Conservation (phyloP, 768 basidiomycete species). For the Nidularia pulvinata region DNA sequence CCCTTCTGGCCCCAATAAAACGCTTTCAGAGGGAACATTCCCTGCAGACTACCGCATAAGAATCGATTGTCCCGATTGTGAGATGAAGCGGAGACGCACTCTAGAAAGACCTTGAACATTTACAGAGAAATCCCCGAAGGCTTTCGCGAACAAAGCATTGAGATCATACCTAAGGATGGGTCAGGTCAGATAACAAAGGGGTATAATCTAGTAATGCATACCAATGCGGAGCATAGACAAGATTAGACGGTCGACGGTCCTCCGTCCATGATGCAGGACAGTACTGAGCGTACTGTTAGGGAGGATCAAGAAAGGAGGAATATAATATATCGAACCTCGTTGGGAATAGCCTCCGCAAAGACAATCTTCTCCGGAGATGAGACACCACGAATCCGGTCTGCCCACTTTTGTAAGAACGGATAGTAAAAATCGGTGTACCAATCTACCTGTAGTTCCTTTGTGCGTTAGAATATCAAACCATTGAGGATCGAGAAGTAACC, state of each 20-base stretch:
- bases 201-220: slow-evolving; percentile 3
- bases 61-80: neutral
- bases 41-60: slow-evolving; percentile 39
- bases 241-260: slow-evolving; percentile 35
- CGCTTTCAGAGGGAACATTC: slow-evolving; percentile 78
- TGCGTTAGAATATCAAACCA: neutral
- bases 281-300: slow-evolving; percentile 45
- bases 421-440: slow-evolving; percentile 90
- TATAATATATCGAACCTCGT: slow-evolving; percentile 59
- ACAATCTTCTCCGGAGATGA: slow-evolving; percentile 55
- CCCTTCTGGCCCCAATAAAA: slow-evolving; percentile 90
- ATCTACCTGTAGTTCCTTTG: slow-evolving; percentile 51
- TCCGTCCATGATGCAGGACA: slow-evolving; percentile 79
- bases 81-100: slow-evolving; percentile 38
- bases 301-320: slow-evolving; percentile 2
- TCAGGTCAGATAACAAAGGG: neutral
- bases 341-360: slow-evolving; percentile 89
- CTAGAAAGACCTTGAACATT: slow-evolving; percentile 93
- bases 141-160: slow-evolving; percentile 82
- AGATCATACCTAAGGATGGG: slow-evolving; percentile 78
- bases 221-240: slow-evolving; percentile 40
- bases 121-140: slow-evolving; percentile 82
- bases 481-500: neutral
- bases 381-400: slow-evolving; percentile 49
- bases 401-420: slow-evolving; percentile 75